A percentile compares a stretch with the other conserved stretches of the same genome.
These are phyloP conservation scores for Cryptococcus neoformans DNA, from an alignment of 1,284 basidiomycete species.

Conservation along the genomic window DNA sequence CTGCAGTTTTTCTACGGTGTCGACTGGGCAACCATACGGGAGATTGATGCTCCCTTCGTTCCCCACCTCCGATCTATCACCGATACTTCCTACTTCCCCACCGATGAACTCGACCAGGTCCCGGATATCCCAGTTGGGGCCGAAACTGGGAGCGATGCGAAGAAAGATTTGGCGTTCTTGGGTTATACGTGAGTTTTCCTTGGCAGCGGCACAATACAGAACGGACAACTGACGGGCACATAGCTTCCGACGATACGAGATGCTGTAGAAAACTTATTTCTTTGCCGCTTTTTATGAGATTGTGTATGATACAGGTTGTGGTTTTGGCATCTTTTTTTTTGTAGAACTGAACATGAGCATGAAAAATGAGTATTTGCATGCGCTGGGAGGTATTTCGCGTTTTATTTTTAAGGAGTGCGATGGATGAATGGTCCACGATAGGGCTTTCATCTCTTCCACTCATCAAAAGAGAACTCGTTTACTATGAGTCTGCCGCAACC, in stretches of 20 bases:
- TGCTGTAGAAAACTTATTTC: constrained; percentile 19
- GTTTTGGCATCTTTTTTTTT: too few species aligned
- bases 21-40: constrained; percentile 85
- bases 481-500: too few species aligned
- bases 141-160: constrained; percentile 64
- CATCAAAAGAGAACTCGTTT: too few species aligned
- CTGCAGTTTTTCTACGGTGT: constrained; percentile 89
- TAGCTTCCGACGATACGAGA: constrained; percentile 48
- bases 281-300: too few species aligned
- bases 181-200: constrained; percentile 57
- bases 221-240: neutral
- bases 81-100: constrained; percentile 96
- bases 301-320: too few species aligned
- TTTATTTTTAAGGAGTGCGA: too few species aligned
- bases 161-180: constrained; percentile 86
- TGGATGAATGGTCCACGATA: too few species aligned
- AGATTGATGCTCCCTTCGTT: constrained; percentile 94
- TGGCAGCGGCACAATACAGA: constrained; percentile 3
- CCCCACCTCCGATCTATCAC: constrained; percentile 89
- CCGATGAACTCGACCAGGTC: constrained; percentile 86
- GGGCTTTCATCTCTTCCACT: too few species aligned
- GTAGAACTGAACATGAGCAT: too few species aligned
- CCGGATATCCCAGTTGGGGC: constrained; percentile 58
- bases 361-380: too few species aligned
- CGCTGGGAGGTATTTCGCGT: too few species aligned